Percentiles rank a stretch among this genome's conserved stretches.
These are phyloP conservation scores for Capsicum baccatum DNA, from an alignment of 257 asterid genomes.

Conservation along the genomic window DNA sequence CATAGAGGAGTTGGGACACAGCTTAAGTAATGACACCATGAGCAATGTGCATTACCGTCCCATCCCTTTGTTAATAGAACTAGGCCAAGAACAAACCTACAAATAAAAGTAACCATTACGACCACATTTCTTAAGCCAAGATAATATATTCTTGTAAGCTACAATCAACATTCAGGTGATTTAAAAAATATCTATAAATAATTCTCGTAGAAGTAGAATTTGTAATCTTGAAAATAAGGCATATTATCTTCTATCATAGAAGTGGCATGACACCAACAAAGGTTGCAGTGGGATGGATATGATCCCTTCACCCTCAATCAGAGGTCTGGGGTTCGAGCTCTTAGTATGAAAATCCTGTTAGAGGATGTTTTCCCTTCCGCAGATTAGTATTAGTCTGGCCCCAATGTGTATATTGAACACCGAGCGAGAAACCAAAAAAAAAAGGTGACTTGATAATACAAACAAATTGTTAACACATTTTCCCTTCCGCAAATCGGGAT, in stretches of 20 bases:
- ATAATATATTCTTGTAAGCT: background rate
- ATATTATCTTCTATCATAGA: background rate
- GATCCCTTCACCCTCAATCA: background rate
- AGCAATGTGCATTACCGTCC: constrained; percentile 80
- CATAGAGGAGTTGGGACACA: constrained; percentile 90
- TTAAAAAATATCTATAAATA: background rate
- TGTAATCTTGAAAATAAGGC: background rate
- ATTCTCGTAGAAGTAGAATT: background rate
- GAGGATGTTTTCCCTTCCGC: too few relatives aligned
- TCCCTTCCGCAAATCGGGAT: too few relatives aligned
- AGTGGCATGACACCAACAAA: background rate
- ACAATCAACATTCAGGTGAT: background rate
- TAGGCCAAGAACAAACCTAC: constrained; percentile 59
- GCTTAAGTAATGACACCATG: constrained; percentile 88
- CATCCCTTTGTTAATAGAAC: constrained; percentile 55
- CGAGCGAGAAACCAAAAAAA: background rate
- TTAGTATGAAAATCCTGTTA: too few relatives aligned
- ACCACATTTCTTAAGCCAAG: background rate
- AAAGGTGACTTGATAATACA: background rate
- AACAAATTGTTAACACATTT: background rate
- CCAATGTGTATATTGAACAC: background rate
- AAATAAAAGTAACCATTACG: background rate
- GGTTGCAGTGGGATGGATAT: background rate
- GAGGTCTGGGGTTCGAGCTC: too few relatives aligned
- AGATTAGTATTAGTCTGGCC: too few relatives aligned